Conservation (phyloP, 2,329 filamentous ascomycete genomes). For the Trichophyton mentagrophytes region DNA sequence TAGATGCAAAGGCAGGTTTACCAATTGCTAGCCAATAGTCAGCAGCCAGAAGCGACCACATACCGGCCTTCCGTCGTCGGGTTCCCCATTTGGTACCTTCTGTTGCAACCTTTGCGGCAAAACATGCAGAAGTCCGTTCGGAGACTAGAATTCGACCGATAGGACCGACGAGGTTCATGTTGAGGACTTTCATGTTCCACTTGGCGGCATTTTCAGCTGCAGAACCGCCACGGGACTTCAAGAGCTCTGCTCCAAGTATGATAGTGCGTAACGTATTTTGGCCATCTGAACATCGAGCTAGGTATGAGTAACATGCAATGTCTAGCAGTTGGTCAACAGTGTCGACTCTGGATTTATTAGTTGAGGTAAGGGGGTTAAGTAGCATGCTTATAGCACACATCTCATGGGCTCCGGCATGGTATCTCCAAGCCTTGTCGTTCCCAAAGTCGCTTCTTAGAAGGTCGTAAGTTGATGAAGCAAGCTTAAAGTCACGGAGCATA, state of each 20-base stretch:
- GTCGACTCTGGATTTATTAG: slow-evolving; percentile 65
- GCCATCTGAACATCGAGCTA: slow-evolving; percentile 65
- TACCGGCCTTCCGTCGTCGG: slow-evolving; percentile 68
- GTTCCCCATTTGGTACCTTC: slow-evolving; percentile 56
- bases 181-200: slow-evolving; percentile 71
- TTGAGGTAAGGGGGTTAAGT: slow-evolving; percentile 58
- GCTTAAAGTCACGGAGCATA: slow-evolving; percentile 92
- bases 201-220: slow-evolving; percentile 75
- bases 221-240: slow-evolving; percentile 65
- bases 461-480: slow-evolving; percentile 85
- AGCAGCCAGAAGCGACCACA: slow-evolving; percentile 75
- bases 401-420: slow-evolving; percentile 87
- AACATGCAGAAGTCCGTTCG: slow-evolving; percentile 76
- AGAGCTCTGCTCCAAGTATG: slow-evolving; percentile 63
- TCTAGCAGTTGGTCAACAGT: slow-evolving; percentile 79
- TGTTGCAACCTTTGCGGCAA: slow-evolving; percentile 57
- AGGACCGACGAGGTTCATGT: slow-evolving; percentile 59
- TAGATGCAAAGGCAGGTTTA: slow-evolving; percentile 65
- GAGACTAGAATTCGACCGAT: slow-evolving; percentile 72
- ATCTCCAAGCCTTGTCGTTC: slow-evolving; percentile 93
- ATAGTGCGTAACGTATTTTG: slow-evolving; percentile 72
- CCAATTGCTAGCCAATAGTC: slow-evolving; percentile 70
- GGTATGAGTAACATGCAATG: slow-evolving; percentile 81
- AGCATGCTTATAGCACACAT: slow-evolving; percentile 83
- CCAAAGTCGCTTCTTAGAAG: slow-evolving; percentile 76